phyloP scores from a whole-genome alignment of 2,329 filamentous ascomycete species.

The Curvularia hawaiiensis region DNA sequence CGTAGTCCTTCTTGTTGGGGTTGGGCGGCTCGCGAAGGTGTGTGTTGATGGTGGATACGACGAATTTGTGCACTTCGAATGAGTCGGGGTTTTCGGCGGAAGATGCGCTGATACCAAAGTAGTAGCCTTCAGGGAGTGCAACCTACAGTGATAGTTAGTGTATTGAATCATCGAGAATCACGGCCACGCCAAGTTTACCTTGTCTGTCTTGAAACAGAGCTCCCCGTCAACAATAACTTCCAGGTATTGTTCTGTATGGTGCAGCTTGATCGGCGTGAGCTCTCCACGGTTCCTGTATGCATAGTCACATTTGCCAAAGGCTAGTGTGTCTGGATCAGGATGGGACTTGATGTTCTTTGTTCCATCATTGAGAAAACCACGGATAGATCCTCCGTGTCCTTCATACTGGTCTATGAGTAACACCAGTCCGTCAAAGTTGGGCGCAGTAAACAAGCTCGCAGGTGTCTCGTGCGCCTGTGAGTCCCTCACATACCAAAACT shows the following conservation, averaged over 20 bases:
- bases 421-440: slow-evolving; percentile 87
- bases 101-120: slow-evolving; percentile 84
- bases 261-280: slow-evolving; percentile 79
- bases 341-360: slow-evolving; percentile 77
- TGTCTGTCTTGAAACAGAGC: slow-evolving; percentile 81
- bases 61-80: slow-evolving; percentile 89
- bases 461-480: slow-evolving; percentile 69
- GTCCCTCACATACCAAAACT: slow-evolving; percentile 86
- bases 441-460: slow-evolving; percentile 82
- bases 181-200: slow-evolving; percentile 44
- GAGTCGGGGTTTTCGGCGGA: slow-evolving; percentile 92
- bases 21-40: slow-evolving; percentile 43
- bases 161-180: not conserved
- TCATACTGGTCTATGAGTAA: slow-evolving; percentile 85
- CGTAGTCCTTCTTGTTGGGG: slow-evolving; percentile 27
- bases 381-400: slow-evolving; percentile 76
- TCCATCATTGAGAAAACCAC: slow-evolving; percentile 94
- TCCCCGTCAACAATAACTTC: slow-evolving; percentile 80
- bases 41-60: slow-evolving; percentile 63
- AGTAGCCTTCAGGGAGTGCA: slow-evolving; percentile 77
- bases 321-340: slow-evolving; percentile 78
- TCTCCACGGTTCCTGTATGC: slow-evolving; percentile 89
- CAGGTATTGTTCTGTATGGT: slow-evolving; percentile 67
- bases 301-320: slow-evolving; percentile 93
- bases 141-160: slow-evolving; percentile 56